These are phyloP conservation scores for Dorcoceras hygrometricum DNA, from an alignment of 257 asterid species.

Conservation along the genomic window DNA sequence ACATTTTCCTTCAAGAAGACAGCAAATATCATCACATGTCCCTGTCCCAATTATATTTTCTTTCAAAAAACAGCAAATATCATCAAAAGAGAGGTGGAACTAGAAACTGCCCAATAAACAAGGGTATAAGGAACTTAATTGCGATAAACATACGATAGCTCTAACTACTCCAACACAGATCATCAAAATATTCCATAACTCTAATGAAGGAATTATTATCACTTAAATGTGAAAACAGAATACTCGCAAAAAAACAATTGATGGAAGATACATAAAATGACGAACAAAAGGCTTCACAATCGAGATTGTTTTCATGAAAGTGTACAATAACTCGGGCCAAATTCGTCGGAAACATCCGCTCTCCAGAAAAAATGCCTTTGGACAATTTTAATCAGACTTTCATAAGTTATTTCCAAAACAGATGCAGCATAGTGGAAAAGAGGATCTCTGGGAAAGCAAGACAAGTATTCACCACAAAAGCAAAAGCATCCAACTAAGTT, in stretches of 20 bases:
- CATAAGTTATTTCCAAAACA: neutral
- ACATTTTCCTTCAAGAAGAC: neutral
- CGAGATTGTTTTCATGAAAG: no score
- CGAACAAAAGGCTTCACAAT: neutral
- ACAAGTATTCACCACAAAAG: constrained; percentile 9
- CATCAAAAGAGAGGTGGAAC: no score
- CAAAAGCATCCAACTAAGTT: neutral
- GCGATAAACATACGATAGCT: no score
- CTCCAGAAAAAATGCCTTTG: neutral
- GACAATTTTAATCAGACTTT: neutral
- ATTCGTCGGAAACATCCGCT: neutral
- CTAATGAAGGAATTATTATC: neutral
- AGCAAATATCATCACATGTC: neutral
- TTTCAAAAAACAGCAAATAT: neutral
- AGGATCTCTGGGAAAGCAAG: constrained; percentile 2
- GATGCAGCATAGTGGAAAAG: neutral
- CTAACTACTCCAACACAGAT: no score
- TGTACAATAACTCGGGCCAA: neutral
- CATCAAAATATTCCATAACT: no score
- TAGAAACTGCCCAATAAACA: no score
- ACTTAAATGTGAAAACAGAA: constrained; percentile 3
- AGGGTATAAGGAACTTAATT: no score
- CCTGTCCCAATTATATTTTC: neutral
- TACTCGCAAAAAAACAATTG: neutral
- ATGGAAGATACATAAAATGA: neutral